Conservation (phyloP, 129 eudicot genomes). For the Ambrosia trifida region DNA sequence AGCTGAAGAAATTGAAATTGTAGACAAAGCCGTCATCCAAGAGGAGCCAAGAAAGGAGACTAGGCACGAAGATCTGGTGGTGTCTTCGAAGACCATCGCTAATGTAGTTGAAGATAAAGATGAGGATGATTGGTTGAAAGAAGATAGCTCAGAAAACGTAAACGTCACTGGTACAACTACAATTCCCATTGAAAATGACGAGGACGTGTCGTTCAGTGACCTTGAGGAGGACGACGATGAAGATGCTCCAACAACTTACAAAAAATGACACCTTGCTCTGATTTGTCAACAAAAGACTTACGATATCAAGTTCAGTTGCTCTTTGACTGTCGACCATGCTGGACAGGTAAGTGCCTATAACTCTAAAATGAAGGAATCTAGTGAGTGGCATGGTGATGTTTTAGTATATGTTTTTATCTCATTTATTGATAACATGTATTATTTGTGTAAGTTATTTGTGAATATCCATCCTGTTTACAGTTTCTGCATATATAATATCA, state of each 20-base stretch:
- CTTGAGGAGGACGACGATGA: constrained; percentile 81
- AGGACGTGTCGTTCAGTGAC: constrained; percentile 91
- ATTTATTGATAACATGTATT: constrained; percentile 23
- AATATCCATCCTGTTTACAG: constrained; percentile 20
- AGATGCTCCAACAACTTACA: constrained; percentile 49
- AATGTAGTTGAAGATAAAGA: constrained; percentile 35
- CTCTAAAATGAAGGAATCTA: constrained; percentile 53
- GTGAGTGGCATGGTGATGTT: constrained; percentile 50
- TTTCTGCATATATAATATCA: constrained; percentile 15
- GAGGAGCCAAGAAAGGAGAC: constrained; percentile 29
- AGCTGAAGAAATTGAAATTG: constrained; percentile 39
- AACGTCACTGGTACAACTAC: constrained; percentile 31
- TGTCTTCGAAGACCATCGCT: neutral
- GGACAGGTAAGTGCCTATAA: constrained; percentile 48
- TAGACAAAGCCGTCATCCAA: constrained; percentile 53
- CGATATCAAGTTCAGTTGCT: constrained; percentile 65
- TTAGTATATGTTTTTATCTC: neutral
- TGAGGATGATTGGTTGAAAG: constrained; percentile 81
- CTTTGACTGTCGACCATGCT: constrained; percentile 22
- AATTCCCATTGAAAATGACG: constrained; percentile 63
- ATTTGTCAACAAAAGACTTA: constrained; percentile 54
- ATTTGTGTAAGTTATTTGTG: constrained; percentile 21
- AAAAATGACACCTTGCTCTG: constrained; percentile 33
- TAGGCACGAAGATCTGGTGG: constrained; percentile 17
- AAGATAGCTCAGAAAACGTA: constrained; percentile 54